Base-by-base conservation (phyloP, 2,329 filamentous ascomycete genomes). In the Teratosphaeria epicoccoides region DNA sequence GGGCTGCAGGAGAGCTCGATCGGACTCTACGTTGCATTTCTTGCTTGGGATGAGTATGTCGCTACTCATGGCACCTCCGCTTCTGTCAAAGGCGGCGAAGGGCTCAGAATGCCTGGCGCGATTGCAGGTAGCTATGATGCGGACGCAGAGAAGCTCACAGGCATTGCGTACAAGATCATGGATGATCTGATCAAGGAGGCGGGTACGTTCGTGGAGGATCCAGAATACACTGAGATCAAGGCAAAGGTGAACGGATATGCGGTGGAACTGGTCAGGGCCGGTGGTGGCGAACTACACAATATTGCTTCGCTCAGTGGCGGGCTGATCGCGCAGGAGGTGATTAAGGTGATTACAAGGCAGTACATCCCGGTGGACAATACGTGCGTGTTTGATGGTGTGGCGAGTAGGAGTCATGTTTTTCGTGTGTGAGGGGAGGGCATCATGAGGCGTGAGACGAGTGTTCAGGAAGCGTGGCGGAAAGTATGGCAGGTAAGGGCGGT, bases 311-410 rank as follows among this genome's bases (percentile, higher is more conserved):
- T 95, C 51, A 85, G 84, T 1, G 94, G 93, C 25, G 94, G 93
- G 2, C 85, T 98, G 74, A 85, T 94, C 46, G 88, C 91, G n/a
- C 94, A 98, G 70, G 93, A 98, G 72, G 81, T 91, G 56, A 94
- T 98, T 72, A 98, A 98, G 67, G 78, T 82, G 68, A 80, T 91
- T 44, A 84, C 81, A n/a, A 75, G 77, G 61, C 81, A 84, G 67
- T 84, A 84, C 62, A 72, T 82, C 10, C 81, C 81, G 1, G 71
- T 83, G 7, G 79, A 83, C 64, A 82, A 83, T 54, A 80, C 77
- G 0, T 82, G 79, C 60, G 65, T 83, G 23, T 83, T 82, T 58
- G 80, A 84, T 61, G 81, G 81, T 1, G 73, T 83, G 2, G 71
- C 66, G 56, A 81, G 79, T 63, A 77, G 74, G 61, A 78, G 69